phyloP scores from a whole-genome alignment of 1,139 yeast species.

The Hyphopichia burtonii region DNA sequence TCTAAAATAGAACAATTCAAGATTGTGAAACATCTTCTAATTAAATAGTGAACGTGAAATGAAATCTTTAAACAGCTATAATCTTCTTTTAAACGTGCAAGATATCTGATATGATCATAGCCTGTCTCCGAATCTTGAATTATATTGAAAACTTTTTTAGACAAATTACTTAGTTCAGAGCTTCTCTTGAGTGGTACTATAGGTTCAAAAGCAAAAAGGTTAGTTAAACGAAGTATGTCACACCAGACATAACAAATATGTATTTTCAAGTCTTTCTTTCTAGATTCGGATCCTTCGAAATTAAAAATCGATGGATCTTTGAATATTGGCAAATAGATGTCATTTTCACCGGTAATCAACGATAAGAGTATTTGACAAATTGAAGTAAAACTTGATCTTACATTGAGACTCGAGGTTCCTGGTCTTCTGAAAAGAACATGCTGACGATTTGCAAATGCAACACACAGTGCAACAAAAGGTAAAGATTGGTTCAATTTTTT shows the following conservation, averaged over 20 bases:
- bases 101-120: conserved; percentile 26
- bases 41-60: conserved; percentile 28
- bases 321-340: conserved; percentile 6
- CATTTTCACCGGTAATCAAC: conserved; percentile 3
- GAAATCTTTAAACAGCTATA: conserved; percentile 18
- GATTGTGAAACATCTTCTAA: conserved; percentile 24
- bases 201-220: conserved; percentile 29
- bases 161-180: conserved; percentile 18
- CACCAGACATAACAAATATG: conserved; percentile 39
- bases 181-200: conserved; percentile 23
- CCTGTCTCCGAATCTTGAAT: conserved; percentile 27
- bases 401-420: conserved; percentile 11
- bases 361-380: conserved; percentile 17
- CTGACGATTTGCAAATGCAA: conserved; percentile 24
- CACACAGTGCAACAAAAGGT: conserved; percentile 21
- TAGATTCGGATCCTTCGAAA: conserved; percentile 40
- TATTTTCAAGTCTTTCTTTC: conserved; percentile 25
- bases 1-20: conserved; percentile 25
- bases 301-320: conserved; percentile 12
- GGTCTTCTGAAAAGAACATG: conserved; percentile 16
- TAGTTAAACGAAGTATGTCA: conserved; percentile 33
- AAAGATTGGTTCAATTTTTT: conserved; percentile 16
- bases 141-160: conserved; percentile 19
- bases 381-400: conserved; percentile 16
- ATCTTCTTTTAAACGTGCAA: conserved; percentile 16